Evolutionary conservation across 106 monocot genomes (phyloP), one percentile per base, ranked within the genome.

Genomic region (Acorus gramineus): DNA sequence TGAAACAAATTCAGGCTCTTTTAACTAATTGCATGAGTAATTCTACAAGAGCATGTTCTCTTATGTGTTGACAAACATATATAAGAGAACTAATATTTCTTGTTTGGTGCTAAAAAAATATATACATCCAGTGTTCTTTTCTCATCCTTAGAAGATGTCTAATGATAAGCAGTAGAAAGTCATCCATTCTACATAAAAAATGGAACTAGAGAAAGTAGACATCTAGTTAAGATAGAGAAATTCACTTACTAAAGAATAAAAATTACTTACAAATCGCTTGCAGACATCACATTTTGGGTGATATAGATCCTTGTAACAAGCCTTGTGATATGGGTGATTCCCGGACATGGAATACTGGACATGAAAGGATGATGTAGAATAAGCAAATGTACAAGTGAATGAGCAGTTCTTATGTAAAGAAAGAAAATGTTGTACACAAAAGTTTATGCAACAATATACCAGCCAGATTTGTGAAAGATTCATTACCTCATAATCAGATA

Each of bases 271-370:
- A 4, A 8, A 3, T 55, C 13, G 55, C 55, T n/a, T 55, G 55
- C 55, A 55, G 7, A 55, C 55, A 55, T 55, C 55, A 7, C 55
- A 55, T 3, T 4, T 55, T n/a, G 13, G 3, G 1, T 55, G 9
- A 55, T 55, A 55, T 4, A 55, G 55, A n/a, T 55, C 55, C 55
- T 55, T 55, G 9, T 55, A 13, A 8, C 55, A 55, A n/a, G 55
- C 11, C 11, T 55, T 55, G 2, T 55, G 55, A 55, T 55, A 55
- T 10, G 55, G 55, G 13, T 55, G 13, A 6, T n/a, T 55, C 55
- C 13, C 9, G 13, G 13, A n/a, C 7, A 55, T 8, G 7, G 4
- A 55, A 55, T n/a, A 55, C 55, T 55, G 7, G 11, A 55, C 11
- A 55, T 4, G 13, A 55, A 8, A 13, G 11, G 11, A 10, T 55